A percentile compares a stretch with the other conserved stretches of the same genome.
phyloP scores from a whole-genome alignment of 805 yeast species.

The Wickerhamiella sorbophila region DNA sequence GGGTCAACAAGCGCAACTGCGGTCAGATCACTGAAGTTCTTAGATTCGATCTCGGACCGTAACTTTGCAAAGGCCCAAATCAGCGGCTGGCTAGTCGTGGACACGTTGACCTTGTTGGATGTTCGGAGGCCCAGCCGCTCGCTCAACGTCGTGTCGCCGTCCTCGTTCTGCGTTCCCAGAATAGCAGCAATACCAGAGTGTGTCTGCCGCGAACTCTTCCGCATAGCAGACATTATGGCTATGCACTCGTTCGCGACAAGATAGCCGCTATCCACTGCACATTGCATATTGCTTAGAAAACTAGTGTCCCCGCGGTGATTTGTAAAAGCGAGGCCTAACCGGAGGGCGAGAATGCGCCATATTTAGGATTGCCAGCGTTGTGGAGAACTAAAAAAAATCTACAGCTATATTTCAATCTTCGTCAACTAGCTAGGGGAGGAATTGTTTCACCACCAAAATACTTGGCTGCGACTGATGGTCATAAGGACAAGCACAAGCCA shows the following conservation, averaged over 20 bases:
- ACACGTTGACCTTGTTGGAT: background rate
- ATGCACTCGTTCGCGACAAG: slow-evolving; percentile 82
- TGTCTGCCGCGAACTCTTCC: slow-evolving; percentile 65
- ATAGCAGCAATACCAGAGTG: slow-evolving; percentile 77
- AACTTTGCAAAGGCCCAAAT: slow-evolving; percentile 68
- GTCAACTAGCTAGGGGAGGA: too few relatives aligned
- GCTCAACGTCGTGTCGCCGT: slow-evolving; percentile 24
- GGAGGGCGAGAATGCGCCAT: too few relatives aligned
- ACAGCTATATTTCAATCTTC: too few relatives aligned
- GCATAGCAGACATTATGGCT: slow-evolving; percentile 73
- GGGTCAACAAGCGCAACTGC: slow-evolving; percentile 41
- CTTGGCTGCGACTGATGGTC: background rate
- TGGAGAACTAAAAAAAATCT: too few relatives aligned
- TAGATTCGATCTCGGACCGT: slow-evolving; percentile 47
- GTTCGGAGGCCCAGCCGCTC: slow-evolving; percentile 5
- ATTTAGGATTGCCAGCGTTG: too few relatives aligned
- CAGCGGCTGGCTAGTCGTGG: slow-evolving; percentile 42
- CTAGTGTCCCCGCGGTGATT: too few relatives aligned
- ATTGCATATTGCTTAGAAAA: slow-evolving; percentile 1
- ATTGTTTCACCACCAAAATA: background rate
- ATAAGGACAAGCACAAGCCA: background rate
- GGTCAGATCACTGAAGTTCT: slow-evolving; percentile 28
- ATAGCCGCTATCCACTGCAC: slow-evolving; percentile 27
- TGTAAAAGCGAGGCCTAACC: too few relatives aligned
- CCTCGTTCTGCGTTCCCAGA: slow-evolving; percentile 44